These are phyloP conservation scores for Phaseolus coccineus DNA, from an alignment of 331 rosid genomes.

Conservation along the genomic window DNA sequence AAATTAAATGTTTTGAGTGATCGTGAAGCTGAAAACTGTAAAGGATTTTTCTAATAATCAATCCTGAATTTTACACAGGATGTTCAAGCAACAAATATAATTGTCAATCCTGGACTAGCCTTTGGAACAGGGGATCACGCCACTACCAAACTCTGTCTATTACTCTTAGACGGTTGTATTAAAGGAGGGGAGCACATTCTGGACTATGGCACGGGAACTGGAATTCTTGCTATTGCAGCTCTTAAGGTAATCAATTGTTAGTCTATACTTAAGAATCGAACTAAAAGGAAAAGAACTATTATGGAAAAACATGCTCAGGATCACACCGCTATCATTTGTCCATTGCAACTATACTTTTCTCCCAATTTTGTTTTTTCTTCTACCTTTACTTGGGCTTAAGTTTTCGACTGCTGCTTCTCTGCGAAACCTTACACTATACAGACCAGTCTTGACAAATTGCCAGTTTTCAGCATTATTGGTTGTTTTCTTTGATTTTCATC, in stretches of 20 bases:
- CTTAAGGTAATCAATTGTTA: conserved; percentile 65
- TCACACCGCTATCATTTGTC: conserved; percentile 6
- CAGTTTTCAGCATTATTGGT: not conserved
- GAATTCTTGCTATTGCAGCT: conserved; percentile 91
- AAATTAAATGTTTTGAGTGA: conserved; percentile 10
- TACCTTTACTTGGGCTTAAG: not conserved
- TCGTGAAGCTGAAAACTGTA: not conserved
- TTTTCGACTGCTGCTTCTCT: not conserved
- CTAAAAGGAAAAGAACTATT: conserved; percentile 30
- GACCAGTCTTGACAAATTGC: conserved; percentile 10
- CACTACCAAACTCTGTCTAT: conserved; percentile 80
- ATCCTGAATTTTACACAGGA: conserved; percentile 56
- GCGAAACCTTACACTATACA: not conserved
- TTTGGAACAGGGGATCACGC: conserved; percentile 97
- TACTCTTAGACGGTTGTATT: conserved; percentile 67
- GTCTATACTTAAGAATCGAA: conserved; percentile 7
- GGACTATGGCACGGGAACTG: conserved; percentile 97
- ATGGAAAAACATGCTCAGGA: conserved; percentile 15
- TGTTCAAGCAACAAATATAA: conserved; percentile 75
- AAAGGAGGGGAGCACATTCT: conserved; percentile 83
- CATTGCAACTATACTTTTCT: conserved; percentile 16
- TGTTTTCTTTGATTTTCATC: not conserved
- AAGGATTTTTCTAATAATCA: not conserved
- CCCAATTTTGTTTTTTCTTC: not conserved
- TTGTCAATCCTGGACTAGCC: conserved; percentile 84